Base-by-base conservation (phyloP, 257 asterid genomes). In the Oldenlandia corymbosa region DNA sequence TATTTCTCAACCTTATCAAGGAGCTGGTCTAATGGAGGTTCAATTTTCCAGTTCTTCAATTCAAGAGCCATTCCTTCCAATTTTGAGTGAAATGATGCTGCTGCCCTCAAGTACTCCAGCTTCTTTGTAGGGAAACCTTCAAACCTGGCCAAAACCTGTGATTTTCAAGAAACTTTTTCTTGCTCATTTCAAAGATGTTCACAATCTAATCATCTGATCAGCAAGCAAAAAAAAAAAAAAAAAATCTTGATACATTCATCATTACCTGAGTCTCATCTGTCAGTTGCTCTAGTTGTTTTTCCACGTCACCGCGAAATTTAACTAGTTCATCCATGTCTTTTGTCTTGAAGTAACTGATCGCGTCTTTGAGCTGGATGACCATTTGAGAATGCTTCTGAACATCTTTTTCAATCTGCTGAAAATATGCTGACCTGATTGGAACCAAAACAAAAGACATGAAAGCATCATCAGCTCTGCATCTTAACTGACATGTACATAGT, bases 121-220 rank as follows among this genome's bases (percentile, higher is more conserved):
- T 88, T 91, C 73, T 86, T 91, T 61, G 76, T 30, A 0, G 98
- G 98, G 39, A 88, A 91, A 58, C 85, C 95, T 73, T 91, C 95
- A 47, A 84, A 91, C 77, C 96, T 80, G 62, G 96, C 81, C 32
- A 91, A 83, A 57, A 91, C 97, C 97, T 90, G 58, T 42, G 47
- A 58, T 31, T 10, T 1, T 39, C n/a, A 58, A 58, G n/a, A 58
- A 47, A 11, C 10, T 52, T 20, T 57, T 32, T n/a, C 16, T n/a
- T 58, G 11, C 28, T 10, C 5, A 10, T 31, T 31, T n/a, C 50
- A 16, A 14, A 4, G n/a, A 56, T 13, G 9, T 56, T 56, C 3
- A 9, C 9, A 47, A 58, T 34, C 10, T 58, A n/a, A 41, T 10
- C 23, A 34, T 20, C 28, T 34, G 49, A 28, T 49, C 20, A 69